A percentile compares a stretch with the other conserved stretches of the same genome.
Evolutionary conservation across 73 alveolate genomes (phyloP).

Genomic region (Symbiodinium pilosum): DNA sequence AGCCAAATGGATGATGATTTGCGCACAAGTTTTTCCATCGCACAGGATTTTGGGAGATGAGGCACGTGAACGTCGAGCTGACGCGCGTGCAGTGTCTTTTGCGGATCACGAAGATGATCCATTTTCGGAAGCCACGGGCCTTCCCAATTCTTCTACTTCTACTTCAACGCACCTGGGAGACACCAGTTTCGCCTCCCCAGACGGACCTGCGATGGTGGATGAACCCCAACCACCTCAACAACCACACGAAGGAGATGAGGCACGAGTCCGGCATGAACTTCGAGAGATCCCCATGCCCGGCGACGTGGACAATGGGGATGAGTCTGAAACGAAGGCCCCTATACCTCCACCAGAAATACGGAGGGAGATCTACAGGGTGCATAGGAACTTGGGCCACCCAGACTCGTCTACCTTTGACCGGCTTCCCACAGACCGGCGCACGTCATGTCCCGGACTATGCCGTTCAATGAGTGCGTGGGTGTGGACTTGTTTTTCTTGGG

Average conservation of each 20-base stretch:
- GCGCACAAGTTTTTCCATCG: neutral
- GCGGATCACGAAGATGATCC: neutral
- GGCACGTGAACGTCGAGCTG: neutral
- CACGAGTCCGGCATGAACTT: neutral
- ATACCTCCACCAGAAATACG: neutral
- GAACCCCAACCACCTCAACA: neutral
- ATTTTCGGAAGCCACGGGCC: neutral
- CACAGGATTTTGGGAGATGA: neutral
- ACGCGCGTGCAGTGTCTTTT: neutral
- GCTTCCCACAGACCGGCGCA: neutral
- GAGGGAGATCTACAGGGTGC: neutral
- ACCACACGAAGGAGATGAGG: neutral
- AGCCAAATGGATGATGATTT: neutral
- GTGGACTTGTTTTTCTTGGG: neutral
- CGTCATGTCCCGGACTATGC: neutral
- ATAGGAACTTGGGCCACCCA: neutral
- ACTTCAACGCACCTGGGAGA: no score
- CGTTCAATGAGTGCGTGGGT: constrained; percentile 30
- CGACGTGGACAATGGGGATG: neutral
- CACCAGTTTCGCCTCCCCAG: no score
- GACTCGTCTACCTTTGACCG: neutral
- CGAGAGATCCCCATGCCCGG: neutral
- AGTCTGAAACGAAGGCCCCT: neutral
- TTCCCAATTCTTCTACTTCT: neutral
- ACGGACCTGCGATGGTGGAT: neutral